Evolutionary conservation across 2,329 filamentous ascomycete species (phyloP).

Genomic region (Teratosphaeria viscida): DNA sequence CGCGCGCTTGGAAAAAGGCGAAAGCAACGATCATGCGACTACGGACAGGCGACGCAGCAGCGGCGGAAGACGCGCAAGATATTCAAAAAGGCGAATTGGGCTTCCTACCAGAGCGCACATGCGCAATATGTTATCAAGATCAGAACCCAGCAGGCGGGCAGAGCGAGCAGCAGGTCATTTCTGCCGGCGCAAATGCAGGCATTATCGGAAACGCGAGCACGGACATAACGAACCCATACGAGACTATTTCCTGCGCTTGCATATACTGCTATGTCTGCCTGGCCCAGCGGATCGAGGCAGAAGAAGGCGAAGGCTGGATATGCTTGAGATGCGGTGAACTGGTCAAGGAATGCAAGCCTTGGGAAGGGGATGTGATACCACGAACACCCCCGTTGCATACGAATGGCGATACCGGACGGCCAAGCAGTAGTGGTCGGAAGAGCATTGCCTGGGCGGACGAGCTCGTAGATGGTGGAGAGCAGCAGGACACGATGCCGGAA

Average conservation of each 20-base stretch:
- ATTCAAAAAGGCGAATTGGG: constrained; percentile 49
- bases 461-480: constrained; percentile 20
- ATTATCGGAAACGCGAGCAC: constrained; percentile 81
- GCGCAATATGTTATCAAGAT: constrained; percentile 92
- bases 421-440: constrained; percentile 13
- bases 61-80: constrained; percentile 36
- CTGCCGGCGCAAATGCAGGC: constrained; percentile 46
- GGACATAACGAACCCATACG: constrained; percentile 93
- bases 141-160: constrained; percentile 59
- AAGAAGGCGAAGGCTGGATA: constrained; percentile 89
- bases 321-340: constrained; percentile 81
- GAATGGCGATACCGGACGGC: constrained; percentile 4
- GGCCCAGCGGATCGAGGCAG: constrained; percentile 77
- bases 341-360: constrained; percentile 78
- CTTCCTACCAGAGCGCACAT: constrained; percentile 86
- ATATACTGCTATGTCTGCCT: constrained; percentile 95
- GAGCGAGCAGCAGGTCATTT: constrained; percentile 66
- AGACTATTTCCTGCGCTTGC: constrained; percentile 78
- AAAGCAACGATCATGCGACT: constrained; percentile 48
- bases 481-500: constrained; percentile 9
- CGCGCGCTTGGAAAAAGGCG: constrained; percentile 72
- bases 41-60: constrained; percentile 29
- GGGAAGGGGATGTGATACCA: constrained; percentile 73
- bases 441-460: constrained; percentile 23
- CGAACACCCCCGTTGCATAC: not conserved